These are phyloP conservation scores for Kurtzmaniella quercitrusa DNA, from an alignment of 1,139 yeast species.

Conservation along the genomic window DNA sequence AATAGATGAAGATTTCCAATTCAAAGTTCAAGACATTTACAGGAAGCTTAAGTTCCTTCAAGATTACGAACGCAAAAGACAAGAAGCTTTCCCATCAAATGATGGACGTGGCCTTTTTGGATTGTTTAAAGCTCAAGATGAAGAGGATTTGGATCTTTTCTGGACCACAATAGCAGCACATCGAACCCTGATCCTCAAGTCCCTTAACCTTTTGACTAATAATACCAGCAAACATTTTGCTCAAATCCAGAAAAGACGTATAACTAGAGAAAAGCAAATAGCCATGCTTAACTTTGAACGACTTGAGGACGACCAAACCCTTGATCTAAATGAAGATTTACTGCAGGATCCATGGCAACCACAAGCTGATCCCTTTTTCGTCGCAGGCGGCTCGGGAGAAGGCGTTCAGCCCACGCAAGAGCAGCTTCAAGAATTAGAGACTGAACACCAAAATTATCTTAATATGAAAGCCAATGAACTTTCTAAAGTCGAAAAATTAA, in stretches of 20 bases:
- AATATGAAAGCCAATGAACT: conserved; percentile 62
- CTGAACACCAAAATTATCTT: conserved; percentile 69
- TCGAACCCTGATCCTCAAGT: conserved; percentile 37
- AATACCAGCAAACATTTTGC: conserved; percentile 32
- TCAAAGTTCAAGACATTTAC: conserved; percentile 46
- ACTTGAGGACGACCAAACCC: conserved; percentile 28
- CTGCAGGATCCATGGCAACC: conserved; percentile 2
- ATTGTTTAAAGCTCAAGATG: conserved; percentile 16
- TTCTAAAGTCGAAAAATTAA: conserved; percentile 65
- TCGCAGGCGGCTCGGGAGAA: conserved; percentile 5
- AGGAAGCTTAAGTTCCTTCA: conserved; percentile 49
- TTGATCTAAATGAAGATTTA: conserved; percentile 10
- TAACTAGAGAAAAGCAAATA: conserved; percentile 38
- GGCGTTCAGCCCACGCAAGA: conserved; percentile 35
- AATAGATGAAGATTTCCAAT: conserved; percentile 52
- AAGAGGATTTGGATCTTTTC: conserved; percentile 26
- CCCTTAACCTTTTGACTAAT: conserved; percentile 33
- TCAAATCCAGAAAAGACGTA: conserved; percentile 40
- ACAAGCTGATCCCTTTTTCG: conserved; percentile 1
- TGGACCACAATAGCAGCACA: conserved; percentile 24
- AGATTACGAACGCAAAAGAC: conserved; percentile 46
- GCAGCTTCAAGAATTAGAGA: conserved; percentile 64
- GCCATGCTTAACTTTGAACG: conserved; percentile 41
- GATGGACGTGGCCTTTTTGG: conserved; percentile 20
- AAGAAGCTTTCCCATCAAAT: conserved; percentile 14